Evolutionary conservation across 129 eudicot species (phyloP).

Genomic region (Sambucus nigra): DNA sequence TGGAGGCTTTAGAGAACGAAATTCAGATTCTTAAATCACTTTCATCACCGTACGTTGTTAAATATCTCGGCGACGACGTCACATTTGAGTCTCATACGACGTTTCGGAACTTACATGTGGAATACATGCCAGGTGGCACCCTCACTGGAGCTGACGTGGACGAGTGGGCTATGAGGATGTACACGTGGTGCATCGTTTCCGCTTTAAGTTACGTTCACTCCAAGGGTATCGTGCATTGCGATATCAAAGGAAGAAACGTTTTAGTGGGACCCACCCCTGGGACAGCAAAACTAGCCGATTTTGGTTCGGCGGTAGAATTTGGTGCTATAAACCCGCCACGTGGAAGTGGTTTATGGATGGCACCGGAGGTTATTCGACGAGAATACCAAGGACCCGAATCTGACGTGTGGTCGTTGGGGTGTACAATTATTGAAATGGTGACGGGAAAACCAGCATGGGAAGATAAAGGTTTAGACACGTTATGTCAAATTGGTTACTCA

Average conservation of each 20-base stretch:
- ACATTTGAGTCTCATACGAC: slow-evolving; percentile 13
- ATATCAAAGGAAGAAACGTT: slow-evolving; percentile 60
- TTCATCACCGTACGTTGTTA: slow-evolving; percentile 42
- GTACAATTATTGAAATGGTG: slow-evolving; percentile 70
- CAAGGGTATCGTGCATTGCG: slow-evolving; percentile 57
- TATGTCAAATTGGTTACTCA: slow-evolving; percentile 45
- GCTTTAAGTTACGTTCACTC: slow-evolving; percentile 52
- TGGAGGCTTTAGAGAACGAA: slow-evolving; percentile 50
- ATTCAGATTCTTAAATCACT: slow-evolving; percentile 36
- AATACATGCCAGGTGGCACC: slow-evolving; percentile 74
- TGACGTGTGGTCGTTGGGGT: slow-evolving; percentile 77
- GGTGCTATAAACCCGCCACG: slow-evolving; percentile 17
- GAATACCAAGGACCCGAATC: slow-evolving; percentile 71
- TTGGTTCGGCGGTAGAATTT: slow-evolving; percentile 47
- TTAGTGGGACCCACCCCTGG: slow-evolving; percentile 29
- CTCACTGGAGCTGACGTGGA: slow-evolving; percentile 24
- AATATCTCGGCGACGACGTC: slow-evolving; percentile 45
- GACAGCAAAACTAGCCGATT: slow-evolving; percentile 53
- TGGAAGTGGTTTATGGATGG: slow-evolving; percentile 87
- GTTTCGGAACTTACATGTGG: slow-evolving; percentile 52
- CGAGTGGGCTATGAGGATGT: slow-evolving; percentile 24
- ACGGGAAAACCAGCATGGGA: slow-evolving; percentile 76
- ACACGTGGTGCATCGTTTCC: slow-evolving; percentile 40
- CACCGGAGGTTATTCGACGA: slow-evolving; percentile 69
- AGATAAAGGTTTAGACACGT: slow-evolving; percentile 36